Evolutionary conservation across 2,329 filamentous ascomycete species (phyloP).

Genomic region (Fusarium chlamydosporum): DNA sequence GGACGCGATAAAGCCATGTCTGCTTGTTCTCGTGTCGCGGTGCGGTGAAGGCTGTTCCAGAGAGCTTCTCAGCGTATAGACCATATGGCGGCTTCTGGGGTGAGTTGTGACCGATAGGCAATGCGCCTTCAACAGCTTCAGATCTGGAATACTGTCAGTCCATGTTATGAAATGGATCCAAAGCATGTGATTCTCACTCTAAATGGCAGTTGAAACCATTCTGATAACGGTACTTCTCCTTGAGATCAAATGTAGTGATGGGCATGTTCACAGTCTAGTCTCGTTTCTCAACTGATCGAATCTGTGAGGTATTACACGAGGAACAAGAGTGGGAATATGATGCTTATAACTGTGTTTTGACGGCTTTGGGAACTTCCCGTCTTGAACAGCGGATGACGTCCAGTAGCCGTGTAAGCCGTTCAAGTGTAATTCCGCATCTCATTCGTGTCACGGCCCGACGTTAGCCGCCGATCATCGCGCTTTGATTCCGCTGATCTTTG

Average conservation of each 20-base stretch:
- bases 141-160: conserved; percentile 64
- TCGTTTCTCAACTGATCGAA: conserved; percentile 1
- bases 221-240: conserved; percentile 78
- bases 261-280: conserved; percentile 59
- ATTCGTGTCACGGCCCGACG: conserved; percentile 48
- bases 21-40: conserved; percentile 78
- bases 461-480: conserved; percentile 48
- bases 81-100: conserved; percentile 84
- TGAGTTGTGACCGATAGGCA: conserved; percentile 83
- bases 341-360: conserved; percentile 44
- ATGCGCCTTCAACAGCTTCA: conserved; percentile 80
- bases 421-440: conserved; percentile 46
- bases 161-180: rapidly evolving
- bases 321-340: conserved; percentile 19
- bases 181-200: conserved; percentile 68
- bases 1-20: conserved; percentile 79
- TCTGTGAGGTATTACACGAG: conserved; percentile 1
- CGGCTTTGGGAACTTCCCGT: conserved; percentile 33
- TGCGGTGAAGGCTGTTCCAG: conserved; percentile 79
- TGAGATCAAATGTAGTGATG: conserved; percentile 62
- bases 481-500: conserved; percentile 43
- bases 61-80: conserved; percentile 85
- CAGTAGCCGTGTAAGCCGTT: conserved; percentile 43
- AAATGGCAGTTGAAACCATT: conserved; percentile 84
- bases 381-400: conserved; percentile 44